A percentile compares a stretch with the other conserved stretches of the same genome.
Evolutionary conservation across 768 basidiomycete genomes (phyloP).

Genomic region (Mycena leptocephala): DNA sequence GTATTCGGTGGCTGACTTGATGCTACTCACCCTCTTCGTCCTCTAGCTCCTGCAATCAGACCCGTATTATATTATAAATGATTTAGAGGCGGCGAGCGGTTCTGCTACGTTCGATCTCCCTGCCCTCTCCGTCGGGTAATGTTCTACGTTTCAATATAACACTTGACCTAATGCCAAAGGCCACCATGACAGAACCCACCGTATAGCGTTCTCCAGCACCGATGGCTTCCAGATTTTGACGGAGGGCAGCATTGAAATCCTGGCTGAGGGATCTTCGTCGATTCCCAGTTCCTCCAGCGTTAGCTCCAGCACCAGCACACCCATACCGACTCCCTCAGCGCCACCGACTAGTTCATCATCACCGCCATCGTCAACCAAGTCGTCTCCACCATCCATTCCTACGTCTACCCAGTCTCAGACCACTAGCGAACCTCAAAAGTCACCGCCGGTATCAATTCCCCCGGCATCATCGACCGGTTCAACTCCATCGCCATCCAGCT

Average conservation of each 20-base stretch:
- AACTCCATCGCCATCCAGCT: too few species aligned
- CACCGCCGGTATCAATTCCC: background rate
- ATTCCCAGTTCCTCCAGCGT: too few species aligned
- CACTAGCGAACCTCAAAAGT: background rate
- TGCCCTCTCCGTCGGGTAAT: background rate
- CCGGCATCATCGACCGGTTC: background rate
- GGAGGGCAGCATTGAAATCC: slow-evolving; percentile 4
- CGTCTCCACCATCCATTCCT: too few species aligned
- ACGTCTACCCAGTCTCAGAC: too few species aligned
- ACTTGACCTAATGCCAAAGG: background rate
- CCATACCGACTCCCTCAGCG: background rate
- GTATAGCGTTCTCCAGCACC: slow-evolving; percentile 2
- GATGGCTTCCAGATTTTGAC: background rate
- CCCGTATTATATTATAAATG: background rate
- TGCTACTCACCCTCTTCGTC: background rate
- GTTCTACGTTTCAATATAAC: background rate
- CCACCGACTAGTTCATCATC: background rate
- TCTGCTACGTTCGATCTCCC: background rate
- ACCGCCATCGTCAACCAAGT: too few species aligned
- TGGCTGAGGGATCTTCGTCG: background rate
- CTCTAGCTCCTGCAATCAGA: background rate
- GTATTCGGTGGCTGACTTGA: background rate
- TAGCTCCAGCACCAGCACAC: too few species aligned
- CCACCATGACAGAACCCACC: slow-evolving; percentile 2
- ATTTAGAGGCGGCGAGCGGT: background rate